A percentile compares a stretch with the other conserved stretches of the same genome.
Conservation (phyloP, 208 protist genomes). For the Naegleria gruberi region DNA sequence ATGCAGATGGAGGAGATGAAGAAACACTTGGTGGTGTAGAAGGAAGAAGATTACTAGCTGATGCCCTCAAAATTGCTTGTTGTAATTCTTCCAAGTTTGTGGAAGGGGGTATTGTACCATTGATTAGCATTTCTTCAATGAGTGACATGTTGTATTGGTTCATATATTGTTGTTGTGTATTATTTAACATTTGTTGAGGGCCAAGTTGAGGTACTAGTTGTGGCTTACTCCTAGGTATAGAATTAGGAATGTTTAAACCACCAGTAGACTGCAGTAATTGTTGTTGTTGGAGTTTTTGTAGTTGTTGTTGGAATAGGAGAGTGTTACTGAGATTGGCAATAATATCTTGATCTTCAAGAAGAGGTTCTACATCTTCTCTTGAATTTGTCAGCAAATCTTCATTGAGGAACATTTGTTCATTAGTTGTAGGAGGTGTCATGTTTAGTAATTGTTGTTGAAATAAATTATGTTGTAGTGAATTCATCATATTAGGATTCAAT, state of each 20-base stretch:
- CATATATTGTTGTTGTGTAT: neutral
- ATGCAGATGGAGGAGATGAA: neutral
- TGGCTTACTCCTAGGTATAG: too few species aligned
- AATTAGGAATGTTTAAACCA: too few species aligned
- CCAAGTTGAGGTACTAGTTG: too few species aligned
- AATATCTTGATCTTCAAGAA: neutral
- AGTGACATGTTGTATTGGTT: neutral
- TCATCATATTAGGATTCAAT: too few species aligned
- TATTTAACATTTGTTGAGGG: too few species aligned
- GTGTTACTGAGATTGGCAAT: neutral
- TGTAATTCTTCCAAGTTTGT: neutral
- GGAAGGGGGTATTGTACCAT: neutral
- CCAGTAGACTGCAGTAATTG: too few species aligned
- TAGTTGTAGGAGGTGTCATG: too few species aligned
- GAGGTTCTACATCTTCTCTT: neutral
- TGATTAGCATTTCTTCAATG: neutral
- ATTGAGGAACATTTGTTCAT: too few species aligned
- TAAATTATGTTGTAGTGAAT: too few species aligned
- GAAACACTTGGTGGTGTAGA: neutral
- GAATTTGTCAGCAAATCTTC: too few species aligned
- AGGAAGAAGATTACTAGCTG: neutral
- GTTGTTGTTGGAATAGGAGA: neutral
- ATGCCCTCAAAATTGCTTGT: neutral
- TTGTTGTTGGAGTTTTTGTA: neutral
- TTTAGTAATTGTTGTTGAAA: too few species aligned